Conservation (phyloP, 2,329 filamentous ascomycete species). For the Pezicula neosporulosa region DNA sequence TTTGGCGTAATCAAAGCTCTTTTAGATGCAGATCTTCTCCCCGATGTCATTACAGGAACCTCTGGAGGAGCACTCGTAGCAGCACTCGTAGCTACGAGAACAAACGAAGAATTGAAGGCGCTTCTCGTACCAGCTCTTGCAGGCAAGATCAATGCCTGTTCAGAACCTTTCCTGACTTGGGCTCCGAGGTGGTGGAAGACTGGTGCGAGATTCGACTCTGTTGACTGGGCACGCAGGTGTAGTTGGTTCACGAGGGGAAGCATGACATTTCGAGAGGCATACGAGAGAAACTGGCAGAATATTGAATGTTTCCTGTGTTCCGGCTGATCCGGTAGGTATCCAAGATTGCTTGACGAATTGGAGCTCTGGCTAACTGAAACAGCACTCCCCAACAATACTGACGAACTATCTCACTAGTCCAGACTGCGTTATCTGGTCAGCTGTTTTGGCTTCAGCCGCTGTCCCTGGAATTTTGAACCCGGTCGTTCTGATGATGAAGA, state of each 20-base stretch:
- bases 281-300: constrained; percentile 88
- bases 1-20: constrained; percentile 89
- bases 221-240: constrained; percentile 83
- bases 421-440: constrained; percentile 98
- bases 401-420: constrained; percentile 94
- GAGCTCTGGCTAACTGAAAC: constrained; percentile 3
- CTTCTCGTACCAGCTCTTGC: constrained; percentile 87
- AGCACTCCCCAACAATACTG: constrained; percentile 81
- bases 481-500: constrained; percentile 90
- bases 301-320: constrained; percentile 92
- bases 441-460: constrained; percentile 88
- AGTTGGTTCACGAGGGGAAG: constrained; percentile 90
- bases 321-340: constrained; percentile 67
- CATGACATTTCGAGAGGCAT: constrained; percentile 92
- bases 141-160: constrained; percentile 77
- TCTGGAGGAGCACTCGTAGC: constrained; percentile 92
- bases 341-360: neutral
- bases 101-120: constrained; percentile 83
- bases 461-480: constrained; percentile 96
- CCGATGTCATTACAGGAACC: constrained; percentile 93
- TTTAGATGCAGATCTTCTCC: constrained; percentile 79
- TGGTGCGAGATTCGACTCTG: constrained; percentile 87
- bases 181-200: constrained; percentile 83
- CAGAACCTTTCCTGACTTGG: constrained; percentile 76
- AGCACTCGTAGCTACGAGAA: constrained; percentile 81